Percentiles rank a stretch among this genome's conserved stretches.
phyloP scores from a whole-genome alignment of 2,329 filamentous ascomycete genomes.

The Pseudogymnoascus sp. region DNA sequence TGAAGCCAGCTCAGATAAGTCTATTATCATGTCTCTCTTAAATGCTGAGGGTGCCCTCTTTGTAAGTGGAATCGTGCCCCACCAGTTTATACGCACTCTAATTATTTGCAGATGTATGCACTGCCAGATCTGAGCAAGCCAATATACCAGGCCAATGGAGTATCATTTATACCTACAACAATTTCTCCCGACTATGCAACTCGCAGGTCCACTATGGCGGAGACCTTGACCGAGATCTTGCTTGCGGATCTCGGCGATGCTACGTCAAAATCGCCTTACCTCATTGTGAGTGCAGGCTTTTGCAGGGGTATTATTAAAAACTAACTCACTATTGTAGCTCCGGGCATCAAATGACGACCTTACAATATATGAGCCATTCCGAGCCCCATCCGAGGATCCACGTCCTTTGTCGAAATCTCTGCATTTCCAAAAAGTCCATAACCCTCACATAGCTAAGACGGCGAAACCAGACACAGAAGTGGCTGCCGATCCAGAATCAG shows the following conservation, averaged over 20 bases:
- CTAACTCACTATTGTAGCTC: conserved; percentile 39
- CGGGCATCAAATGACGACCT: conserved; percentile 76
- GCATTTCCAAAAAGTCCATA: conserved; percentile 68
- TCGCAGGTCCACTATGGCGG: conserved; percentile 63
- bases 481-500: conserved; percentile 40
- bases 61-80: conserved; percentile 41
- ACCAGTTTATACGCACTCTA: not conserved
- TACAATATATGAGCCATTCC: conserved; percentile 77
- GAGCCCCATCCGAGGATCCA: conserved; percentile 30
- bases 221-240: conserved; percentile 68
- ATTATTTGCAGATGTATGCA: conserved; percentile 57
- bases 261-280: conserved; percentile 61
- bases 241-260: conserved; percentile 78
- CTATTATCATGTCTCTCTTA: conserved; percentile 67
- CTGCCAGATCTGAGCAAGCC: conserved; percentile 65
- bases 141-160: conserved; percentile 65
- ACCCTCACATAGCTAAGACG: conserved; percentile 56
- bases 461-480: conserved; percentile 38
- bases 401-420: conserved; percentile 38
- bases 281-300: conserved; percentile 55
- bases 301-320: not conserved
- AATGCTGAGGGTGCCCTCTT: conserved; percentile 65
- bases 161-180: conserved; percentile 69
- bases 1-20: conserved; percentile 31
- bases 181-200: conserved; percentile 63